Base-by-base conservation (phyloP, 495 filamentous ascomycete genomes). In the Aspergillus cavernicola region DNA sequence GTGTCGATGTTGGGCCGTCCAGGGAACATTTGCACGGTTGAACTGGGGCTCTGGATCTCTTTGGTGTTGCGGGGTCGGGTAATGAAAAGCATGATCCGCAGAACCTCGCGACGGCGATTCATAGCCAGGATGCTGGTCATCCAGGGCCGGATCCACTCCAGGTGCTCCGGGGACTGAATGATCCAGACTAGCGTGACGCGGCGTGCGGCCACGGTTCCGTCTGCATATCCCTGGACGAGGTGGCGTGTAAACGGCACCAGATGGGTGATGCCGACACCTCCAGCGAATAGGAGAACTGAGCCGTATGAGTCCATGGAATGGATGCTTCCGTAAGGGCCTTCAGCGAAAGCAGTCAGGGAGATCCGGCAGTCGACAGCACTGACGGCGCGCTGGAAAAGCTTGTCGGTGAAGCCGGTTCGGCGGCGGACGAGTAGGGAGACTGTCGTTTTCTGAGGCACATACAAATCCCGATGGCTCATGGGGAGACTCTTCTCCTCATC, bases 81-180 rank as follows among this genome's bases (percentile, higher is more conserved):
- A 47, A 97, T 81, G 68, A 95, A 96, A 4, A 97, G 80, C 67
- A 90, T 82, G 63, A 96, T 85, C 42, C 83, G 82, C 39, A 97
- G 81, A 3, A 95, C 73, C 13, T 92, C 88, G 19, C 87, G 76
- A 3, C 91, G 84, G 38, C 81, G 74, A 8, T 88, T 84, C 85
- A 96, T 85, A 35, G 77, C 77, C 51, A 97, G 74, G 47, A 97
- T 86, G 56, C 79, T 77, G 52, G 90, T 90, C 88, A 98, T 95
- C 88, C 88, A 97, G 12, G 89, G 87, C 6, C 88, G 80, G 58
- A 91, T 89, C 93, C 93, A 98, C 68, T 95, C 89, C 10, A 96
- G 76, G 54, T 92, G 82, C 50, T 95, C 90, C 11, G 84, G 84
- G 35, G 90, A 87, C 53, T 90, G 89, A 52, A 97, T 85, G 60